Evolutionary conservation across 805 yeast genomes (phyloP), one percentile per base, ranked within the genome.

Genomic region (Yueomyces sinensis): DNA sequence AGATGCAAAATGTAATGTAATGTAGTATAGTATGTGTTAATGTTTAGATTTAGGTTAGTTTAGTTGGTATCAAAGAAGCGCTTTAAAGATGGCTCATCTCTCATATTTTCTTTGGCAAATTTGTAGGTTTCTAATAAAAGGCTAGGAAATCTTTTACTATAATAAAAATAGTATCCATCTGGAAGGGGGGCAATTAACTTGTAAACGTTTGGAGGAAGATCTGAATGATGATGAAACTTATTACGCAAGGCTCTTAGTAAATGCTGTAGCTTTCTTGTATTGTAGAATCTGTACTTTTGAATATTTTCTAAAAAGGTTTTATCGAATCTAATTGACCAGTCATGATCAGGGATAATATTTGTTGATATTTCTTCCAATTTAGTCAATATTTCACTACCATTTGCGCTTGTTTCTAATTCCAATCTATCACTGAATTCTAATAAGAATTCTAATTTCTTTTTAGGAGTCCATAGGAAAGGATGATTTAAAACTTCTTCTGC

Each of bases 181-280:
- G 96, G 95, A 19, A 84, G 58, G 0, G 89, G 79, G 15, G 83
- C 78, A 72, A 91, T 79, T 33, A 71, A 65, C 13, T 50, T 52
- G 34, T 72, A 74, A 38, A 91, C 64, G 13, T 63, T 70, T 9
- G 59, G 66, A 1, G 95, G 95, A 50, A 87, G 60, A 54, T 91
- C 98, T 58, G 84, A 84, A 55, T 70, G 89, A 55, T 91, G 99
- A 55, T 91, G 97, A 49, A 83, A 79, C 56, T 91, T 91, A 61
- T 91, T 91, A 47, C 99, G 68, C 45, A 91, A 57, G 0, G 95
- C 95, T 38, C 99, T 65, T 38, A 91, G 58, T 34, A 91, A 59
- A 54, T 91, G 98, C 76, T 86, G 74, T 31, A 91, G 58, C 46
- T 76, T 81, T 37, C 70, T 74, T 1, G 80, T 70, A 42, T 79